phyloP scores from a whole-genome alignment of 2,329 filamentous ascomycete genomes.

The Hortaea sp. region DNA sequence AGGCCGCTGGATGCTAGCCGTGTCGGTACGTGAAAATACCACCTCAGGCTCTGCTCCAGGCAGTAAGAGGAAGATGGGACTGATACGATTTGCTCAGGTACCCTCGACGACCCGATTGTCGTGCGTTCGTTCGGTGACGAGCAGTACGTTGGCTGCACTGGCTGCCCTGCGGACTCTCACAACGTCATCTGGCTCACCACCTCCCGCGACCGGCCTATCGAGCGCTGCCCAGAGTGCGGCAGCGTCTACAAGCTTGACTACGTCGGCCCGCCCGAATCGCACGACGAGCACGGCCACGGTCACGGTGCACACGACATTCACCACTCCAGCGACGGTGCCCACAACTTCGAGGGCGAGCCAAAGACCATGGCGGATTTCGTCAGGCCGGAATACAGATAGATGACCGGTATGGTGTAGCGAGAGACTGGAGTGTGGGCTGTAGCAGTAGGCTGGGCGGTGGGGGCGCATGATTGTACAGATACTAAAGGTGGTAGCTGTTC shows the following conservation, averaged over 20 bases:
- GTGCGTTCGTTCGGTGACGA: slow-evolving; percentile 90
- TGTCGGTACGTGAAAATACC: slow-evolving; percentile 49
- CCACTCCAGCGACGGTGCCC: slow-evolving; percentile 36
- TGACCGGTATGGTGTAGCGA: background rate
- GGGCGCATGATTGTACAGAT: background rate
- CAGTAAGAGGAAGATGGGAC: background rate
- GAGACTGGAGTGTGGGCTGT: background rate
- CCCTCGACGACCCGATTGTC: slow-evolving; percentile 77
- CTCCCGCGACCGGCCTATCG: slow-evolving; percentile 77
- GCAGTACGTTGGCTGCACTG: slow-evolving; percentile 95
- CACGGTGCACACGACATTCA: slow-evolving; percentile 41
- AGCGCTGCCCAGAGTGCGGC: slow-evolving; percentile 95
- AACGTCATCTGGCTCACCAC: slow-evolving; percentile 80
- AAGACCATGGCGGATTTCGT: slow-evolving; percentile 97
- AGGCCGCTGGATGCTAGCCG: slow-evolving; percentile 85
- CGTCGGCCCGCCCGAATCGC: slow-evolving; percentile 69
- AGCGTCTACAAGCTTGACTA: slow-evolving; percentile 98
- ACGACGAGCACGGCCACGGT: slow-evolving; percentile 41
- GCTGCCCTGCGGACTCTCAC: slow-evolving; percentile 86
- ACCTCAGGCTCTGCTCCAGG: background rate
- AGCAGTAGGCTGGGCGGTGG: background rate
- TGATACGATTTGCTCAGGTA: slow-evolving; percentile 45
- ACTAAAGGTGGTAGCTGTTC: background rate
- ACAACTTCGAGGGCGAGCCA: slow-evolving; percentile 60
- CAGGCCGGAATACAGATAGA: slow-evolving; percentile 85